Percentiles rank a stretch among this genome's conserved stretches.
These are phyloP conservation scores for Hanseniaspora singularis DNA, from an alignment of 805 yeast species.

Conservation along the genomic window DNA sequence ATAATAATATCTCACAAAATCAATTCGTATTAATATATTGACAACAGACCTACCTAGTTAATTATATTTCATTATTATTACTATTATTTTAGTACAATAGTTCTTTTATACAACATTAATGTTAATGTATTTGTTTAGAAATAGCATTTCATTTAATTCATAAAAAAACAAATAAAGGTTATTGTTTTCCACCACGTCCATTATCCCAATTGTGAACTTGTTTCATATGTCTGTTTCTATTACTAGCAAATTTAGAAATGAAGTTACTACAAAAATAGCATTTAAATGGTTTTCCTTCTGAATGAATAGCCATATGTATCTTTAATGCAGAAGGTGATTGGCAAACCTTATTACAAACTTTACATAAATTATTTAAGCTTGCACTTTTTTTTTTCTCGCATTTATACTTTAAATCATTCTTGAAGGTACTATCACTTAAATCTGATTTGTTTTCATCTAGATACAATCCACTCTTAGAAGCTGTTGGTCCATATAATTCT, in stretches of 20 bases:
- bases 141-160: neutral
- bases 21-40: too few relatives aligned
- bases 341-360: conserved; percentile 6
- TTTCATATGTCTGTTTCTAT: conserved; percentile 15
- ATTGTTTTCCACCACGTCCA: neutral
- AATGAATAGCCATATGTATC: conserved; percentile 12
- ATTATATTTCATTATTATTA: too few relatives aligned
- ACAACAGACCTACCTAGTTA: too few relatives aligned
- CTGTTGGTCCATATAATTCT: too few relatives aligned
- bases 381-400: neutral
- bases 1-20: too few relatives aligned
- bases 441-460: too few relatives aligned
- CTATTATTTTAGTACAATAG: too few relatives aligned
- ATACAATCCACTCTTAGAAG: too few relatives aligned
- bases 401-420: too few relatives aligned
- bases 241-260: conserved; percentile 13
- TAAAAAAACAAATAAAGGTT: neutral
- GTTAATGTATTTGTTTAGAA: too few relatives aligned
- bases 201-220: conserved; percentile 14
- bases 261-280: conserved; percentile 10
- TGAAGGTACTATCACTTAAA: too few relatives aligned
- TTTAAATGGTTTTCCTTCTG: conserved; percentile 13
- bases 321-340: conserved; percentile 14
- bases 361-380: neutral
- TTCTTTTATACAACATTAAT: too few relatives aligned